Percentiles rank a stretch among this genome's conserved stretches.
phyloP scores from a whole-genome alignment of 768 basidiomycete genomes.

The Crepidotus variabilis region DNA sequence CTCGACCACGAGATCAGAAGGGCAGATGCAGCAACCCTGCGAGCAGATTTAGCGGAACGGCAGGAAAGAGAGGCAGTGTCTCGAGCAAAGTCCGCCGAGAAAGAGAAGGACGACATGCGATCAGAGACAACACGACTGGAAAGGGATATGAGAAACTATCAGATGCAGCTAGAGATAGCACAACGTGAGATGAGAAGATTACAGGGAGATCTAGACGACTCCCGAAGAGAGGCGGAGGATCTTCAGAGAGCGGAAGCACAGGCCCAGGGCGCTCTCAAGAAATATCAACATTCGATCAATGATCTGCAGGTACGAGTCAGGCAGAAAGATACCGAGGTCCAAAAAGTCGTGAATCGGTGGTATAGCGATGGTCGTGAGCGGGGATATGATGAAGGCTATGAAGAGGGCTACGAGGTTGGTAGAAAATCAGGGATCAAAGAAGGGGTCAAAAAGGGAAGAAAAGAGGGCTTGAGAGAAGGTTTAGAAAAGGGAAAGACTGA shows the following conservation, averaged over 20 bases:
- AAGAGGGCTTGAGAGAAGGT: slow-evolving; percentile 39
- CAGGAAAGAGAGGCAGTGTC: slow-evolving; percentile 36
- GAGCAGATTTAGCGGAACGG: slow-evolving; percentile 51
- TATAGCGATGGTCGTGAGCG: slow-evolving; percentile 41
- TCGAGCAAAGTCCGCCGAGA: slow-evolving; percentile 37
- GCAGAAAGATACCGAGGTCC: slow-evolving; percentile 37
- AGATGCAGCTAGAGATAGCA: slow-evolving; percentile 41
- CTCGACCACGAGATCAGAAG: slow-evolving; percentile 55
- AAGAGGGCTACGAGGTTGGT: slow-evolving; percentile 44
- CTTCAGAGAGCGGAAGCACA: slow-evolving; percentile 26
- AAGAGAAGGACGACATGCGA: slow-evolving; percentile 34
- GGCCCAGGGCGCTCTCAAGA: slow-evolving; percentile 39
- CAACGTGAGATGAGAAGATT: slow-evolving; percentile 37
- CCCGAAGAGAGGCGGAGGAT: slow-evolving; percentile 40
- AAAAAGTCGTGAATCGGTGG: slow-evolving; percentile 37
- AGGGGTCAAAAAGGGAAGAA: slow-evolving; percentile 38
- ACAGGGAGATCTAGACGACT: slow-evolving; percentile 33
- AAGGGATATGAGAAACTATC: slow-evolving; percentile 42
- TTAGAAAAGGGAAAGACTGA: slow-evolving; percentile 39
- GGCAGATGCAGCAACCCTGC: slow-evolving; percentile 45
- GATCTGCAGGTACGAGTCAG: slow-evolving; percentile 42
- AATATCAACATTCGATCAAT: slow-evolving; percentile 38
- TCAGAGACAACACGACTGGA: slow-evolving; percentile 19
- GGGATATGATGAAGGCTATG: slow-evolving; percentile 43
- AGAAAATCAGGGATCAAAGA: slow-evolving; percentile 34